Conservation (phyloP, 257 asterid genomes). For the Eustoma russellianum region DNA sequence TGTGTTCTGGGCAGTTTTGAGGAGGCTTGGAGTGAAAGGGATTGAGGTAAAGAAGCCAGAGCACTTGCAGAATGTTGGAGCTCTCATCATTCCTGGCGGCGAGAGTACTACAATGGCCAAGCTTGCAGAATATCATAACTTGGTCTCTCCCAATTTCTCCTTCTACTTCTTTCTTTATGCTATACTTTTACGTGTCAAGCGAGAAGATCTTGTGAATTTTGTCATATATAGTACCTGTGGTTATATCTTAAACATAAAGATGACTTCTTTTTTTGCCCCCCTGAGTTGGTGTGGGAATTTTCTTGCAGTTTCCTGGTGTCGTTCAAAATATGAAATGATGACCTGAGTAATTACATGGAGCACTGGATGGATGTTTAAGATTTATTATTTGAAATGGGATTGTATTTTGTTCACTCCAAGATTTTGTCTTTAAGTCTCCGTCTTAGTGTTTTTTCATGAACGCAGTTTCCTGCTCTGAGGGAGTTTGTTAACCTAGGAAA, state of each 20-base stretch:
- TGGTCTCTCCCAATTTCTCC: slow-evolving; percentile 24
- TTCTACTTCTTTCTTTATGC: neutral
- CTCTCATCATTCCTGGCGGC: slow-evolving; percentile 95
- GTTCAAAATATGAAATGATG: too few species aligned
- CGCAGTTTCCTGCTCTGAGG: slow-evolving; percentile 92
- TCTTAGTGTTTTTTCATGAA: slow-evolving; percentile 2
- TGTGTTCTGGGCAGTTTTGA: slow-evolving; percentile 44
- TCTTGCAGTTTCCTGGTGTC: too few species aligned
- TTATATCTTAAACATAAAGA: too few species aligned
- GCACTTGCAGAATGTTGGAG: slow-evolving; percentile 59
- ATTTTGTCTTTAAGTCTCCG: neutral
- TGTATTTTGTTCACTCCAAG: too few species aligned
- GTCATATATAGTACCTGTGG: too few species aligned
- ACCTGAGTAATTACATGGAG: too few species aligned
- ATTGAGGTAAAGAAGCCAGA: slow-evolving; percentile 85
- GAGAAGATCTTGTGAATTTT: too few species aligned
- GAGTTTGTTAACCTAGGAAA: slow-evolving; percentile 87
- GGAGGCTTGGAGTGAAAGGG: slow-evolving; percentile 83
- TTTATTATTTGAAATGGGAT: too few species aligned
- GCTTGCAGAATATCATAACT: slow-evolving; percentile 84
- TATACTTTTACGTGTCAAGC: too few species aligned
- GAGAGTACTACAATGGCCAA: slow-evolving; percentile 99
- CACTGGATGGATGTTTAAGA: too few species aligned
- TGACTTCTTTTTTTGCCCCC: too few species aligned
- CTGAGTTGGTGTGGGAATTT: too few species aligned